Evolutionary conservation across 1,139 yeast species (phyloP).

Genomic region (Yueomyces sp.): DNA sequence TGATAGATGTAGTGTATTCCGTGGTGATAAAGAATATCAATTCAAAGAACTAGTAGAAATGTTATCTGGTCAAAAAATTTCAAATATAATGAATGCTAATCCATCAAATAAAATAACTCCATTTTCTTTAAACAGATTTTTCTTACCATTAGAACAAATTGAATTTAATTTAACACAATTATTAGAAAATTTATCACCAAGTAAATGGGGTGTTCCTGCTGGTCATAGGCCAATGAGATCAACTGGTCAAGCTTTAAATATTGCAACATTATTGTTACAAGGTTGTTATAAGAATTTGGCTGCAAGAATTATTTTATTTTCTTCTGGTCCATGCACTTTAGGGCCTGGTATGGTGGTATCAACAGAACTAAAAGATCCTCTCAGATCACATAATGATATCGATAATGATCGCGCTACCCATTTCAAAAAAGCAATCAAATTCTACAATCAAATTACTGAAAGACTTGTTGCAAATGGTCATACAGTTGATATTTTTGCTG

Average conservation of each 20-base stretch:
- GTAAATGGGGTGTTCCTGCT: constrained; percentile 86
- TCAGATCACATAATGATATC: constrained; percentile 93
- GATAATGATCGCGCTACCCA: constrained; percentile 85
- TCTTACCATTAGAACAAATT: constrained; percentile 74
- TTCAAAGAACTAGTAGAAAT: constrained; percentile 64
- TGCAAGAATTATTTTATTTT: constrained; percentile 78
- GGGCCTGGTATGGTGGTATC: constrained; percentile 94
- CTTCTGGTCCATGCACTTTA: constrained; percentile 93
- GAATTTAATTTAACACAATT: constrained; percentile 78
- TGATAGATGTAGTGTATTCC: constrained; percentile 73
- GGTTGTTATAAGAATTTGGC: constrained; percentile 83
- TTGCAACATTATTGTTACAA: constrained; percentile 75
- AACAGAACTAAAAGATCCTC: constrained; percentile 84
- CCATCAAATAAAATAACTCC: constrained; percentile 25
- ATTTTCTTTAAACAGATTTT: constrained; percentile 50
- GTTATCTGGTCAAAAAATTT: constrained; percentile 39
- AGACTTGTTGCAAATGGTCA: constrained; percentile 72
- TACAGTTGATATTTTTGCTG: constrained; percentile 87
- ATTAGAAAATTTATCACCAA: constrained; percentile 66
- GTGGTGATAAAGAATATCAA: constrained; percentile 84
- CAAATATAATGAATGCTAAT: constrained; percentile 7
- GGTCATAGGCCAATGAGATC: constrained; percentile 86
- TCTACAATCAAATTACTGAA: constrained; percentile 66
- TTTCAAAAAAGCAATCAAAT: constrained; percentile 80
- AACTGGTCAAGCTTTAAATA: constrained; percentile 84